Conservation (phyloP, 805 yeast species). For the Cyberlindnera lachancei region DNA sequence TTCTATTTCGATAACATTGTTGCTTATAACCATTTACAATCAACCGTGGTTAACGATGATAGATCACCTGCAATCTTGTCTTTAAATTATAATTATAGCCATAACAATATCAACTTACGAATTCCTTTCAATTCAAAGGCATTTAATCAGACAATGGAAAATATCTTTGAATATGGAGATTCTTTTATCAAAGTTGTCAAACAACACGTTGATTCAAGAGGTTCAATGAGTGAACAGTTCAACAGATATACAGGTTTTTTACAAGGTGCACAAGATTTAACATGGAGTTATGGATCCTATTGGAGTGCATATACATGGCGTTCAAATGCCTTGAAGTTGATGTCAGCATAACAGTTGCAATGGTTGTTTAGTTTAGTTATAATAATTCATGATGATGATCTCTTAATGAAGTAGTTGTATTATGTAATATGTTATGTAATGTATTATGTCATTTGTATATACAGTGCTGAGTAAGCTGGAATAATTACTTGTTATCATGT, state of each 20-base stretch:
- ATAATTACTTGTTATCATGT: too few relatives aligned
- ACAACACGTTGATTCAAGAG: conserved; percentile 55
- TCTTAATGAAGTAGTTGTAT: too few relatives aligned
- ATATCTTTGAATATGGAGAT: conserved; percentile 53
- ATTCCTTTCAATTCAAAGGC: conserved; percentile 29
- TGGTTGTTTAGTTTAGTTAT: too few relatives aligned
- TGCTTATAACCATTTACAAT: too few relatives aligned
- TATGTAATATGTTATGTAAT: too few relatives aligned
- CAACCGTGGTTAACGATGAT: too few relatives aligned
- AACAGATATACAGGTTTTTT: conserved; percentile 72
- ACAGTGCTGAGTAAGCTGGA: too few relatives aligned
- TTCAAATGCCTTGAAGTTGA: conserved; percentile 28
- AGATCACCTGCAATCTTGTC: conserved; percentile 1
- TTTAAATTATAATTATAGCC: neutral
- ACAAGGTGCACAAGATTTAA: conserved; percentile 81
- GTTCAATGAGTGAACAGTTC: conserved; percentile 84
- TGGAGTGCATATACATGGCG: conserved; percentile 68
- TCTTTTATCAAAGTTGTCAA: conserved; percentile 54
- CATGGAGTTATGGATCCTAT: conserved; percentile 86
- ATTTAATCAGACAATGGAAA: conserved; percentile 37
- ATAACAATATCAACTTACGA: conserved; percentile 7
- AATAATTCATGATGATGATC: too few relatives aligned
- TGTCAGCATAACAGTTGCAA: too few relatives aligned
- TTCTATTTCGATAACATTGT: conserved; percentile 26
- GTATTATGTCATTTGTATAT: too few relatives aligned